phyloP scores from a whole-genome alignment of 352 stramenopile genomes.

The Phytophthora vignae region DNA sequence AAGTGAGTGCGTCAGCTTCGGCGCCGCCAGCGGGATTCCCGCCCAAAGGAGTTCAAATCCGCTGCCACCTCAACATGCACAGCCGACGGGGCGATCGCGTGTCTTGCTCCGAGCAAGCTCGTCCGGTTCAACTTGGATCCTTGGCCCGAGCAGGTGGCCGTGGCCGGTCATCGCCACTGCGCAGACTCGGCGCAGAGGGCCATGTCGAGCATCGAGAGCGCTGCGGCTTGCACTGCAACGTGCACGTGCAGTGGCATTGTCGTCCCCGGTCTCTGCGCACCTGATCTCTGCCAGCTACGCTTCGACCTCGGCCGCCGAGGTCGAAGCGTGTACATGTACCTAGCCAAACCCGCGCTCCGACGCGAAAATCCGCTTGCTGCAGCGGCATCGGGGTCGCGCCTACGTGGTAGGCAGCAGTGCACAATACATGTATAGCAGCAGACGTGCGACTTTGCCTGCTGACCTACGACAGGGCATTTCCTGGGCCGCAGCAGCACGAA shows the following conservation, averaged over 20 bases:
- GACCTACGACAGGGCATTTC: background rate
- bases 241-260: background rate
- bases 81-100: constrained; percentile 19
- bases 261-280: background rate
- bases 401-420: too few relatives aligned
- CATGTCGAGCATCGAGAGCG: constrained; percentile 5
- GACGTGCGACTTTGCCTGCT: constrained; percentile 1
- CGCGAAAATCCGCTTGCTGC: constrained; percentile 2
- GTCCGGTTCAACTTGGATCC: constrained; percentile 12
- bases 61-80: constrained; percentile 22
- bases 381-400: background rate
- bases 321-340: background rate
- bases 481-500: background rate
- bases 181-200: background rate
- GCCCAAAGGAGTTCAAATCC: constrained; percentile 22
- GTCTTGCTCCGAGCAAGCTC: constrained; percentile 12
- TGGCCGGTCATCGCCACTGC: background rate
- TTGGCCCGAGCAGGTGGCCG: constrained; percentile 7
- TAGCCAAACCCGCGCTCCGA: constrained; percentile 13
- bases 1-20: constrained; percentile 27
- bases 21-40: constrained; percentile 19
- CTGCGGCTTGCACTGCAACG: background rate
- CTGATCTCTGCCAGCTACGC: background rate
- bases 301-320: too few relatives aligned
- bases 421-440: constrained; percentile 7